Conservation (phyloP, 768 basidiomycete species). For the Hemileccinum impolitum region DNA sequence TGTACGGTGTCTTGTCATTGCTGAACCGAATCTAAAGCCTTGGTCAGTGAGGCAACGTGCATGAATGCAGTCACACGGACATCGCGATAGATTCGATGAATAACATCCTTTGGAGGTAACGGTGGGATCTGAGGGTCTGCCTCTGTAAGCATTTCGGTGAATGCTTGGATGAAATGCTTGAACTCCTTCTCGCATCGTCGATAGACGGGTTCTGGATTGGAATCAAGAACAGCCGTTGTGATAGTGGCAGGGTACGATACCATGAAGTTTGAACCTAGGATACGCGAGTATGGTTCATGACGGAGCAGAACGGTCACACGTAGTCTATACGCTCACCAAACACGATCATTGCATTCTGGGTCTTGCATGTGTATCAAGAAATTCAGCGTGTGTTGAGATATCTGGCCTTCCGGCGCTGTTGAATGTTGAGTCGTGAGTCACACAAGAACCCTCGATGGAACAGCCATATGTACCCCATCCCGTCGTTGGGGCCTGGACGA, state of each 20-base stretch:
- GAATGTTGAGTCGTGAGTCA: neutral
- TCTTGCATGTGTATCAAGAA: constrained; percentile 70
- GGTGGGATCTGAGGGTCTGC: constrained; percentile 83
- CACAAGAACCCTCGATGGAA: neutral
- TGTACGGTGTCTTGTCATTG: constrained; percentile 96
- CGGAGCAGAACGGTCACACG: neutral
- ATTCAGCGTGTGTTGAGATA: constrained; percentile 82
- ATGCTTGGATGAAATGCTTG: constrained; percentile 74
- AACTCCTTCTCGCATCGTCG: constrained; percentile 80
- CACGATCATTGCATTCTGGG: constrained; percentile 78
- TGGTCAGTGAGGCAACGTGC: constrained; percentile 5
- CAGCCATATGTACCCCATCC: constrained; percentile 56
- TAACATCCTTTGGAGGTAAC: constrained; percentile 86
- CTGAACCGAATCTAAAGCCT: constrained; percentile 72
- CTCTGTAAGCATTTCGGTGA: constrained; percentile 64
- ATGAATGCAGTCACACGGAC: constrained; percentile 32
- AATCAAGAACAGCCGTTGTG: neutral
- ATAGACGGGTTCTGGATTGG: constrained; percentile 23
- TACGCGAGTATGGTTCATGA: neutral
- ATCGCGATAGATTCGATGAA: constrained; percentile 92
- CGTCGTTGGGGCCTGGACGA: constrained; percentile 78
- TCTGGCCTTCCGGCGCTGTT: constrained; percentile 76
- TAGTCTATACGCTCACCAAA: constrained; percentile 51
- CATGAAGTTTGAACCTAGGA: constrained; percentile 80
- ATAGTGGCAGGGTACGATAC: constrained; percentile 31